Conservation (phyloP, 306 rosid species). For the Lagenaria siceraria region DNA sequence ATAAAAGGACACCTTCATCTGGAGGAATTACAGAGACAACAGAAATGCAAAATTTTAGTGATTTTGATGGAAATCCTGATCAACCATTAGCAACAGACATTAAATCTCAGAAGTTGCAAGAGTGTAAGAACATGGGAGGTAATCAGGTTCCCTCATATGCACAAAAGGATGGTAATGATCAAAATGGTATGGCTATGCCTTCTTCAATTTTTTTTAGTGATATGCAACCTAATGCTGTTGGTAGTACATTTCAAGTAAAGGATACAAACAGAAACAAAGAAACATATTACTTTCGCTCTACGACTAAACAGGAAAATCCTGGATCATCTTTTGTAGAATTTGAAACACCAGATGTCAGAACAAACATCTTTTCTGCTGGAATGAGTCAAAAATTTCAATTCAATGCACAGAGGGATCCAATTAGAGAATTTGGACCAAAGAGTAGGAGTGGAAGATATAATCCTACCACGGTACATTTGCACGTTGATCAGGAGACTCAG, state of each 20-base stretch:
- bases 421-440: conserved; percentile 32
- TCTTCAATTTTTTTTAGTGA: conserved; percentile 16
- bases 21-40: conserved; percentile 15
- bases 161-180: conserved; percentile 18
- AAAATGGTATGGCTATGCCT: conserved; percentile 17
- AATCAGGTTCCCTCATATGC: conserved; percentile 10
- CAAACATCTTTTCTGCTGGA: conserved; percentile 20
- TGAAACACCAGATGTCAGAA: conserved; percentile 32
- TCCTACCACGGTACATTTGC: conserved; percentile 28
- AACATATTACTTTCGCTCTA: conserved; percentile 33
- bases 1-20: conserved; percentile 18
- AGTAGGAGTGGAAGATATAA: conserved; percentile 38
- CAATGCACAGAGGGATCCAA: conserved; percentile 36
- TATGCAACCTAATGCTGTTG: conserved; percentile 22
- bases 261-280: conserved; percentile 9
- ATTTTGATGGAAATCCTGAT: conserved; percentile 1
- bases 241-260: conserved; percentile 19
- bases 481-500: conserved; percentile 33
- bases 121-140: conserved; percentile 10
- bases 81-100: background rate
- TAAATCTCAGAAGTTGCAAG: background rate
- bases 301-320: conserved; percentile 29
- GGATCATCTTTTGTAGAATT: conserved; percentile 42
- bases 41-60: conserved; percentile 7
- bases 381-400: conserved; percentile 28